A percentile compares a stretch with the other conserved stretches of the same genome.
phyloP scores from a whole-genome alignment of 2,329 filamentous ascomycete species.

The Aspergillus texensis region DNA sequence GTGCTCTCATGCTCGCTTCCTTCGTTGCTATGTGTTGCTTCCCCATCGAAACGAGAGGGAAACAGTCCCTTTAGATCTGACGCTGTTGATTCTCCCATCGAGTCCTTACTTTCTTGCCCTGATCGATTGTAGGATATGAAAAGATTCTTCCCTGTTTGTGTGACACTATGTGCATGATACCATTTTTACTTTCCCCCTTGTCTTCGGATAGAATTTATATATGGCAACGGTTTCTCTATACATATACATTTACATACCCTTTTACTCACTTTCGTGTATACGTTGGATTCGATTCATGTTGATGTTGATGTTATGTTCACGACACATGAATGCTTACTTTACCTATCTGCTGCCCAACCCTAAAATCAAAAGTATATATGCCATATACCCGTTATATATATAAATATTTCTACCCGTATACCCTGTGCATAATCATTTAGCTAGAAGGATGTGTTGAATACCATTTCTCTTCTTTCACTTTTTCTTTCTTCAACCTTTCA shows the following conservation, averaged over 20 bases:
- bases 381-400: too few species aligned
- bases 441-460: background rate
- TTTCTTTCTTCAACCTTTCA: too few species aligned
- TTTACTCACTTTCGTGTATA: constrained; percentile 1
- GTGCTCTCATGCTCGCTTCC: constrained; percentile 47
- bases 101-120: background rate
- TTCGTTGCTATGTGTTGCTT: constrained; percentile 49
- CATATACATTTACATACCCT: too few species aligned
- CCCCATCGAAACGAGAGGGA: constrained; percentile 52
- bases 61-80: constrained; percentile 39
- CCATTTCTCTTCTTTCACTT: background rate
- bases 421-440: background rate
- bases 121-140: background rate
- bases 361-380: too few species aligned
- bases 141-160: too few species aligned
- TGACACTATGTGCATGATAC: background rate
- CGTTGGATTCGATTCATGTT: background rate
- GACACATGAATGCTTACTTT: background rate
- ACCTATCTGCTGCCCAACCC: too few species aligned
- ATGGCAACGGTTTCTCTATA: too few species aligned
- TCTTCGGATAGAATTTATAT: too few species aligned
- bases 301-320: background rate
- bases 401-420: background rate
- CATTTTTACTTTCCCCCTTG: background rate
- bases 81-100: background rate